These are phyloP conservation scores for Tulasnella sp. DNA, from an alignment of 768 basidiomycete species.

Conservation along the genomic window DNA sequence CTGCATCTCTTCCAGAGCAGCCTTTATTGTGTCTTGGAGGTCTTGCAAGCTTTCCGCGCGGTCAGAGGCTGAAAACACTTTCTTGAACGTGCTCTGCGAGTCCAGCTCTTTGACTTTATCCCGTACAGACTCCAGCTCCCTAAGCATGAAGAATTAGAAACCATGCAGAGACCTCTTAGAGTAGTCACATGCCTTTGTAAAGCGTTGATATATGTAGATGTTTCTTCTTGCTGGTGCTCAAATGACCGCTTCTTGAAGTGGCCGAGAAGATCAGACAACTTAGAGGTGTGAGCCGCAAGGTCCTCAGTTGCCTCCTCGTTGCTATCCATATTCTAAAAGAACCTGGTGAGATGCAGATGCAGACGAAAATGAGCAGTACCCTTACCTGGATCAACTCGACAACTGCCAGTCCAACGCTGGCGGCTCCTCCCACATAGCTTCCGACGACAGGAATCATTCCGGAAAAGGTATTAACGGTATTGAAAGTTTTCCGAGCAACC, in stretches of 20 bases:
- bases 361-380: background rate
- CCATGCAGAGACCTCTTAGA: no score
- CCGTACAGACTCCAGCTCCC: background rate
- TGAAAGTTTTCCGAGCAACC: background rate
- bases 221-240: background rate
- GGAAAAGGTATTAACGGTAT: background rate
- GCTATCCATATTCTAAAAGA: background rate
- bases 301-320: background rate
- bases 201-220: background rate
- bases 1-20: background rate
- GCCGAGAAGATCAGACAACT: background rate
- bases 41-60: background rate
- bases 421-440: background rate
- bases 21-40: background rate
- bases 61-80: background rate
- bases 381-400: background rate
- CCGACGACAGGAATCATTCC: background rate
- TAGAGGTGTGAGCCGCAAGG: background rate
- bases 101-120: background rate
- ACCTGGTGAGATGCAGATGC: no score
- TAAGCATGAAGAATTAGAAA: no score
- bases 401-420: background rate
- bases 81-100: background rate
- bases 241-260: background rate
- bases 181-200: background rate